Evolutionary conservation across 192 early-diverging fungal species (phyloP).

Genomic region (Haplosporangium gracile): DNA sequence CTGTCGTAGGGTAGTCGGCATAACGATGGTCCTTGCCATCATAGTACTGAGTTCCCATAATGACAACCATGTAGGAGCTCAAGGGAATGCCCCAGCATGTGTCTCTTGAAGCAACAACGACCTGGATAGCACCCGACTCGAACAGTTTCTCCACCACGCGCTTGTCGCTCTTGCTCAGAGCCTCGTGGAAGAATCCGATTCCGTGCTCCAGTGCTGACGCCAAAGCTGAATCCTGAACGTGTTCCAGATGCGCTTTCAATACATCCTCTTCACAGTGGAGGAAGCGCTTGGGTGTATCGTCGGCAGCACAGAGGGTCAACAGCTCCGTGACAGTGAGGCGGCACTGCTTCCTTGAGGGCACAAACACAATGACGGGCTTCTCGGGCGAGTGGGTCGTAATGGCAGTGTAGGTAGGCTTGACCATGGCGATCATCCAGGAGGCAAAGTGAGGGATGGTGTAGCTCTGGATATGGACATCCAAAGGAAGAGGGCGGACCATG

Average conservation of each 20-base stretch:
- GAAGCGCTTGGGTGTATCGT: conserved; percentile 82
- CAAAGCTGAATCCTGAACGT: conserved; percentile 82
- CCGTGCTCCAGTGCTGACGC: conserved; percentile 80
- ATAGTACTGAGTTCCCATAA: conserved; percentile 98
- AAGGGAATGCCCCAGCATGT: conserved; percentile 94
- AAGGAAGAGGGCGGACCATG: conserved; percentile 90
- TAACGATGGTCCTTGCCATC: conserved; percentile 96
- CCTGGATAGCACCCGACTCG: conserved; percentile 82
- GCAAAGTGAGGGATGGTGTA: conserved; percentile 94
- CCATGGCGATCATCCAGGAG: conserved; percentile 95
- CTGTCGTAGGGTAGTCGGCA: conserved; percentile 94
- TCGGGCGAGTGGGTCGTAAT: conserved; percentile 73
- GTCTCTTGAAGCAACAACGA: conserved; percentile 91
- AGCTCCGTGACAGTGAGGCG: conserved; percentile 90
- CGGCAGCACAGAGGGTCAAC: conserved; percentile 82
- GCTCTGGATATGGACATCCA: conserved; percentile 96
- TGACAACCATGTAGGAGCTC: conserved; percentile 85
- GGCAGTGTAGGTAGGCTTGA: conserved; percentile 85
- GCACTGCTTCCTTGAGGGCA: conserved; percentile 90
- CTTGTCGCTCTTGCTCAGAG: conserved; percentile 80
- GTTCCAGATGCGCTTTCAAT: conserved; percentile 69
- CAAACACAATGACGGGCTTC: conserved; percentile 91
- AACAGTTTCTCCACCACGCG: conserved; percentile 82
- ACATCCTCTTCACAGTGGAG: conserved; percentile 75
- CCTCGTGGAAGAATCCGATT: conserved; percentile 95